These are phyloP conservation scores for Cystobasidium ongulense DNA, from an alignment of 768 basidiomycete genomes.

Conservation along the genomic window DNA sequence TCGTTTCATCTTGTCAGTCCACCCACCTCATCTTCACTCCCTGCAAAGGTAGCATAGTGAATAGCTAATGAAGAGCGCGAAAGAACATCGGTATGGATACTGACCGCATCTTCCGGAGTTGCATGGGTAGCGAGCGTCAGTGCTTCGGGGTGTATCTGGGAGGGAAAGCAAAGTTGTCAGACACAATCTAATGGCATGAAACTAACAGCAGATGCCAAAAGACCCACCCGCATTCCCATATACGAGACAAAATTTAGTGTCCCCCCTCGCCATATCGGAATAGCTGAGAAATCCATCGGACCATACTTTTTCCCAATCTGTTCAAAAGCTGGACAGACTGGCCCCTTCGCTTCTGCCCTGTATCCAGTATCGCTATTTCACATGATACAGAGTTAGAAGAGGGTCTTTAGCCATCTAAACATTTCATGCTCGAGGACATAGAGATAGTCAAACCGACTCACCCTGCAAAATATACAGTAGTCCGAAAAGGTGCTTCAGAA, in stretches of 20 bases:
- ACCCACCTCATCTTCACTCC: slow-evolving; percentile 47
- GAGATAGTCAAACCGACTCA: slow-evolving; percentile 40
- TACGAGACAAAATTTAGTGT: slow-evolving; percentile 48
- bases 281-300: slow-evolving; percentile 56
- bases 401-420: background rate
- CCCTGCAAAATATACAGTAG: slow-evolving; percentile 52
- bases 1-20: slow-evolving; percentile 47
- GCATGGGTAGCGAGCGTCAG: slow-evolving; percentile 41
- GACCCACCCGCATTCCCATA: slow-evolving; percentile 47
- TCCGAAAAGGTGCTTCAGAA: slow-evolving; percentile 24
- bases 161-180: background rate
- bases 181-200: background rate
- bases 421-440: background rate
- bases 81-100: slow-evolving; percentile 58
- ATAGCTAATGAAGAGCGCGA: slow-evolving; percentile 49
- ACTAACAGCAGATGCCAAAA: background rate
- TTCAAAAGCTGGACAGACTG: slow-evolving; percentile 63
- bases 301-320: slow-evolving; percentile 61
- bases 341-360: slow-evolving; percentile 41
- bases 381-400: too few species aligned
- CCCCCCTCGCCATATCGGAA: slow-evolving; percentile 45
- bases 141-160: slow-evolving; percentile 45
- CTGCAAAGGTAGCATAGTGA: slow-evolving; percentile 51
- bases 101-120: slow-evolving; percentile 61
- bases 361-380: slow-evolving; percentile 54